phyloP scores from a whole-genome alignment of 2,329 filamentous ascomycete genomes.

The Aspergillus chevalieri region DNA sequence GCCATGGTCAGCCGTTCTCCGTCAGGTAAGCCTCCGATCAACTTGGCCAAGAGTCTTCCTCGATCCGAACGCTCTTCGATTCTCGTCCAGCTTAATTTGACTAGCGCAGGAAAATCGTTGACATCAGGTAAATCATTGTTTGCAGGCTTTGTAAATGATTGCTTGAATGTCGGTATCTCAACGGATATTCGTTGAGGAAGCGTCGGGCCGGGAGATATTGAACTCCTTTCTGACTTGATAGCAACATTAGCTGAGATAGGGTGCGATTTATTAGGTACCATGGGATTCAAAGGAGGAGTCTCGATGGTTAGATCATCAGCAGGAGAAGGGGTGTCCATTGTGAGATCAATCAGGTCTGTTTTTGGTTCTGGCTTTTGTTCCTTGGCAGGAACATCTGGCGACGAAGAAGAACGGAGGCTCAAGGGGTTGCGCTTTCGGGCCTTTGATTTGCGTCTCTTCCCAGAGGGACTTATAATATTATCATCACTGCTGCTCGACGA shows the following conservation, averaged over 20 bases:
- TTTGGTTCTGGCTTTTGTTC: not conserved
- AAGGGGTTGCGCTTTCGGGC: constrained; percentile 4
- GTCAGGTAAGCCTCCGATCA: constrained; percentile 15
- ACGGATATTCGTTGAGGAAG: constrained; percentile 5
- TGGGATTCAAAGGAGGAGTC: constrained; percentile 32
- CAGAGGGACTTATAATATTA: constrained; percentile 17
- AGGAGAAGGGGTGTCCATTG: constrained; percentile 11
- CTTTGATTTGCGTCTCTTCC: constrained; percentile 10
- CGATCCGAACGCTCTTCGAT: constrained; percentile 37
- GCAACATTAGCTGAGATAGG: constrained; percentile 2
- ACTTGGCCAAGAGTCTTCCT: constrained; percentile 25
- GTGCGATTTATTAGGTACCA: constrained; percentile 5
- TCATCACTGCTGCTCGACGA: constrained; percentile 16
- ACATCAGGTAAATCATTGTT: constrained; percentile 10
- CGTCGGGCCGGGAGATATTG: constrained; percentile 12
- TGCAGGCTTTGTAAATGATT: not conserved
- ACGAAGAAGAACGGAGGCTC: constrained; percentile 6
- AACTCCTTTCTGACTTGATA: constrained; percentile 3
- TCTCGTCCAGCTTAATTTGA: constrained; percentile 26
- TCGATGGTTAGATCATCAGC: constrained; percentile 21
- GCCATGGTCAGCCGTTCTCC: constrained; percentile 15
- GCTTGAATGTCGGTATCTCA: constrained; percentile 4
- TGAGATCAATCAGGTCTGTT: constrained; percentile 30
- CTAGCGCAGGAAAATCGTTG: constrained; percentile 22
- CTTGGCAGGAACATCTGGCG: not conserved